Evolutionary conservation across 1,139 yeast species (phyloP), one percentile per base, ranked within the genome.

Genomic region (Yamadazyma taylorii): DNA sequence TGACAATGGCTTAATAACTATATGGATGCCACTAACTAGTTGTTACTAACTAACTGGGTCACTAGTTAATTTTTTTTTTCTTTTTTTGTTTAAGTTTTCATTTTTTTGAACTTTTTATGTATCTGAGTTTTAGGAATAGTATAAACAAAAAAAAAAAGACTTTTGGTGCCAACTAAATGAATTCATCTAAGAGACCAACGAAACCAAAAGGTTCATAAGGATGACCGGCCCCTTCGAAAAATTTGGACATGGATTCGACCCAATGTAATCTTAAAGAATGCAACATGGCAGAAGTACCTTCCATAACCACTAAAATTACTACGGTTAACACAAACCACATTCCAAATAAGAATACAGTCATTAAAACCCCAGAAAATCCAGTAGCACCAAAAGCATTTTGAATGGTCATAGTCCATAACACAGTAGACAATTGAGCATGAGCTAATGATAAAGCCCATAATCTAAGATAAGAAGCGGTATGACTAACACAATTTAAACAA

Each of bases 171-270:
- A 24, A n/a, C 28, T 35, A 47, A 22, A 47, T 26, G 33, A 41
- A 46, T 29, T 47, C 48, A 35, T 47, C 51, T 33, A 47, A 45
- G 23, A 47, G 50, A 15, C 48, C 48, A 19, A 58, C 55, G 50
- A 84, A 83, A 1, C 79, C 75, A 52, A 82, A 85, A 22, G 94
- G 92, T 44, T 74, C 78, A 55, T 81, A 85, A 16, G 81, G 73
- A 40, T 75, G 63, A 50, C 94, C 94, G 54, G 84, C 92, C 63
- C 94, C 94, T 58, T 81, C 90, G 50, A 85, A 85, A 61, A 79
- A 85, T 63, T 85, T 85, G 42, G 89, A 81, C 94, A 85, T 85
- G 27, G 89, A 78, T 60, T 85, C 94, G 39, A 85, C 94, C 94
- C 94, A 85, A 58, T 85, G 94, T 56, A 85, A 73, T 71, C 94